Percentiles rank a stretch among this genome's conserved stretches.
phyloP scores from a whole-genome alignment of 495 filamentous ascomycete genomes.

The Physcia stellaris region DNA sequence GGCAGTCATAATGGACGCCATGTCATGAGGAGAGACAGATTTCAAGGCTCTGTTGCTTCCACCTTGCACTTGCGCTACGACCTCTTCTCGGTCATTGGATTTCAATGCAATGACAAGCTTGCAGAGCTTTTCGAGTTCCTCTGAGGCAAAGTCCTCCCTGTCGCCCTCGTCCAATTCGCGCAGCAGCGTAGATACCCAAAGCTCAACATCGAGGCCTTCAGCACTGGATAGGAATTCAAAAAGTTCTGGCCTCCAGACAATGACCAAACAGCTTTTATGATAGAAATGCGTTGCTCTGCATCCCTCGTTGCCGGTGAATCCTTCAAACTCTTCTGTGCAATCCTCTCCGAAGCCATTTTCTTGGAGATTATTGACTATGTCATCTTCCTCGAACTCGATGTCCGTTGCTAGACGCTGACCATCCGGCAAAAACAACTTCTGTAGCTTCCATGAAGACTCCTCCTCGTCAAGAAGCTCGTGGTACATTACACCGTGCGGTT shows the following conservation, averaged over 20 bases:
- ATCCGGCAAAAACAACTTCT: slow-evolving; percentile 1
- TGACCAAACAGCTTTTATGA: slow-evolving; percentile 9
- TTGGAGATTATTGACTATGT: too few relatives aligned
- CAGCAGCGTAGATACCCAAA: too few relatives aligned
- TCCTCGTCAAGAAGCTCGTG: neutral
- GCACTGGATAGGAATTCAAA: neutral
- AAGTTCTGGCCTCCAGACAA: neutral
- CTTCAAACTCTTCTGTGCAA: slow-evolving; percentile 21
- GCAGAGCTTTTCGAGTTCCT: too few relatives aligned
- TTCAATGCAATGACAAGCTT: too few relatives aligned
- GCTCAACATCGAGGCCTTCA: too few relatives aligned
- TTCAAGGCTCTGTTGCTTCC: too few relatives aligned
- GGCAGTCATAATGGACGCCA: too few relatives aligned
- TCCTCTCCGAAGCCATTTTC: slow-evolving; percentile 3
- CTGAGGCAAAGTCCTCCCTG: too few relatives aligned
- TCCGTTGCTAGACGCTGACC: neutral
- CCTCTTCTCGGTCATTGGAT: too few relatives aligned
- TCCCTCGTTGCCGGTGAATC: slow-evolving; percentile 26
- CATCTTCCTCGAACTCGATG: neutral
- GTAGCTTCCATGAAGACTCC: neutral
- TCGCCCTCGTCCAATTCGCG: too few relatives aligned
- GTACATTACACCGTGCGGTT: neutral
- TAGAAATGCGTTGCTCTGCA: slow-evolving; percentile 21
- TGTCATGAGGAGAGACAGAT: too few relatives aligned
- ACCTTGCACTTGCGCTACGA: too few relatives aligned